Conservation (phyloP, 805 yeast species). For the Danielia oregonensis region DNA sequence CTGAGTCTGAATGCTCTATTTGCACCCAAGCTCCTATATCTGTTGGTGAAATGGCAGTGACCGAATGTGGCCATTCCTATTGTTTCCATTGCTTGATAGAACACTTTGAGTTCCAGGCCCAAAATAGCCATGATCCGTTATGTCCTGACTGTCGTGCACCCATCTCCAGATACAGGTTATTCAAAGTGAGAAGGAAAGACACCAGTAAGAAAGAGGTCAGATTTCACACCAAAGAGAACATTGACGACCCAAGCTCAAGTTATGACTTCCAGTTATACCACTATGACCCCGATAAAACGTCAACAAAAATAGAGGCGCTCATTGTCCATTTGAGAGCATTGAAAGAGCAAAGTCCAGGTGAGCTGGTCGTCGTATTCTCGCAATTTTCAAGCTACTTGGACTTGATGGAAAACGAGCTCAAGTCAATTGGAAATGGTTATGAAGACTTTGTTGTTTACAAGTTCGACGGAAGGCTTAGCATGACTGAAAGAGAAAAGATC, state of each 20-base stretch:
- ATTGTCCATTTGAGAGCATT: slow-evolving; percentile 53
- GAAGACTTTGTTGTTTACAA: slow-evolving; percentile 54
- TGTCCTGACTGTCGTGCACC: slow-evolving; percentile 77
- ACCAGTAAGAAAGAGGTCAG: slow-evolving; percentile 23
- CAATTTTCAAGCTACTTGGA: slow-evolving; percentile 85
- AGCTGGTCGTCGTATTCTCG: slow-evolving; percentile 82
- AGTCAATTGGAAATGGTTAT: slow-evolving; percentile 26
- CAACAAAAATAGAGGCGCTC: slow-evolving; percentile 73
- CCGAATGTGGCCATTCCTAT: slow-evolving; percentile 78
- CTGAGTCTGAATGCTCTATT: slow-evolving; percentile 72
- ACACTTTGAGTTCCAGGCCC: slow-evolving; percentile 64
- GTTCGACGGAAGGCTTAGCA: slow-evolving; percentile 77
- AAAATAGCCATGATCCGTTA: slow-evolving; percentile 39
- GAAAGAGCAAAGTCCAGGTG: slow-evolving; percentile 54
- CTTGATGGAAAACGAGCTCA: slow-evolving; percentile 61
- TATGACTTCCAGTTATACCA: slow-evolving; percentile 34
- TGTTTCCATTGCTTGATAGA: slow-evolving; percentile 72
- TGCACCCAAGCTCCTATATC: slow-evolving; percentile 70
- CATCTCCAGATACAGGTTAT: slow-evolving; percentile 48
- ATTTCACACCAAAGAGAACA: slow-evolving; percentile 26
- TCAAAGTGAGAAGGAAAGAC: slow-evolving; percentile 35
- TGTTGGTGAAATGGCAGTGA: slow-evolving; percentile 50
- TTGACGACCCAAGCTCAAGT: slow-evolving; percentile 16
- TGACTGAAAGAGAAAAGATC: slow-evolving; percentile 61
- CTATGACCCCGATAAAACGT: slow-evolving; percentile 50